Evolutionary conservation across 2,329 filamentous ascomycete species (phyloP), one percentile per base, ranked within the genome.

Genomic region (Cryphonectria naterciae): DNA sequence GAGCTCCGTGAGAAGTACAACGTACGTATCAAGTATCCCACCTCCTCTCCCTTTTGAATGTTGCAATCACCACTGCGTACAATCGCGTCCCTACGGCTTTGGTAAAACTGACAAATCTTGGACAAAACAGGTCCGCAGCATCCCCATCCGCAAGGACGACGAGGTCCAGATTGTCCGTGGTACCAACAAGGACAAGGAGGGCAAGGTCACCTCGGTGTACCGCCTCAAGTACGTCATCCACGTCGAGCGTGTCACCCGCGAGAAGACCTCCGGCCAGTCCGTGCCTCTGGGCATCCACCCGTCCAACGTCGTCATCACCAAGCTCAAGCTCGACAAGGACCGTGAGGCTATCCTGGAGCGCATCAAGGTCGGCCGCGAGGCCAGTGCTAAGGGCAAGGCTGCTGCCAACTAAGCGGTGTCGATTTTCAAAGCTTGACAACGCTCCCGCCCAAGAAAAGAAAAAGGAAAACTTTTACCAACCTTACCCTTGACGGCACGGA

Each of bases 1-100:
- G 96, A 99, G 88, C 91, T 99, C 83, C 92, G 94, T 83, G 95
- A 97, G 87, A 96, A 99, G 91, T 93, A 99, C 93, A 97, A 97
- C 86, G 96, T 98, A 89, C 78, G 92, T 83, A 70, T 46, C 28
- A n/a, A 8, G 13, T 39, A 13, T 11, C 25, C 15, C 39, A 0
- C 19, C 22, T 52, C 22, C 1, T 56, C 28, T 52, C 19, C n/a
- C 49, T 54, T 22, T 11, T 13, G 25, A 17, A 1, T 6, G 41
- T 7, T 3, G 35, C 28, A 28, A 37, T 19, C 28, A 37, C 28
- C 22, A 19, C 28, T 61, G 17, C 3, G 32, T n/a, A 15, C 56
- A 22, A 10, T 37, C 2, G 52, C 15, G 56, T 32, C 56, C 56
- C 15, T 11, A 49, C 37, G 19, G 28, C 25, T 22, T 19, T 15